Evolutionary conservation across 305 asterid species (phyloP), one percentile per base, ranked within the genome.

Genomic region (Fraxinus nigra): DNA sequence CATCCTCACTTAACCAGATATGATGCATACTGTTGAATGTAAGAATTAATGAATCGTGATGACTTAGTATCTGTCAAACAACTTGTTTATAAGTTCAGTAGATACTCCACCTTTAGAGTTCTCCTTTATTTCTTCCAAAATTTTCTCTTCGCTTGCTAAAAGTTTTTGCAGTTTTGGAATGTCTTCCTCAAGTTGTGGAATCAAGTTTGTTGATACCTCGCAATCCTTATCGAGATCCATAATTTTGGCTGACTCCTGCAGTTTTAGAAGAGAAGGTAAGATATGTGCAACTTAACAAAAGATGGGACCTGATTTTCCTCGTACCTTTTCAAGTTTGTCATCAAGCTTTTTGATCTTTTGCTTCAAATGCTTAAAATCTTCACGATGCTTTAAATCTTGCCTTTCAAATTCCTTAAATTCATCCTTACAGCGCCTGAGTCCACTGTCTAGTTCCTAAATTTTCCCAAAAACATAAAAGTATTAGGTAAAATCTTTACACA

Each of bases 321-420:
- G 1, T 89, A 94, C 99, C 98, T 93, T 94, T 81, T 90, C 99
- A 79, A 90, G 78, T 89, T 94, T 96, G 69, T 91, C 98, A 56
- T 89, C 93, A 59, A 90, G 80, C 86, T 94, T 96, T 85, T 94
- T 96, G 16, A 94, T 90, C 92, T 92, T 96, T 87, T 92, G 93
- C 85, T 93, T 96, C 90, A 92, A 77, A 85, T 94, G 98, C 89
- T 90, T 92, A 82, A 88, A 86, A 85, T 96, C 98, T 86, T 93
- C 98, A 34, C 94, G 93, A 70, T 93, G 88, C 81, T 96, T 93
- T 84, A 93, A 86, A 85, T 96, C 98, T 88, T 91, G 98, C 89
- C 99, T 90, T 89, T 94, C 98, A 85, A 90, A 96, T 84, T 94
- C 99, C 94, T 94, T 94, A 84, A 96, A 91, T 77, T 94, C 94